phyloP scores from a whole-genome alignment of 2,329 filamentous ascomycete genomes.

The Colletotrichum eremochloae region DNA sequence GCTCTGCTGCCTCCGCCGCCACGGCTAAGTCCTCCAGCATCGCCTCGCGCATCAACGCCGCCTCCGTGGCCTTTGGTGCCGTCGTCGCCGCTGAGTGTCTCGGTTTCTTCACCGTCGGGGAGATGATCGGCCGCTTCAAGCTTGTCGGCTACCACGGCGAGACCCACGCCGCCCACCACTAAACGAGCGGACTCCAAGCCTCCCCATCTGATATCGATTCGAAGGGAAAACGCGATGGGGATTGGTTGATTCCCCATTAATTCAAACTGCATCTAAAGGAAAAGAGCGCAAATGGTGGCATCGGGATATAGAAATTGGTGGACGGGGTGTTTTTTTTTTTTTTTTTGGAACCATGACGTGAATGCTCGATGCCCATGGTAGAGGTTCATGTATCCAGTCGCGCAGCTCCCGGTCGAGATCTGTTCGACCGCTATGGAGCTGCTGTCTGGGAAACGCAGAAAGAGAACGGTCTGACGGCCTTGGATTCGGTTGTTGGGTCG shows the following conservation, averaged over 20 bases:
- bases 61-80: constrained; percentile 79
- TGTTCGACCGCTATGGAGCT: neutral
- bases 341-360: constrained; percentile 32
- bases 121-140: constrained; percentile 97
- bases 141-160: constrained; percentile 91
- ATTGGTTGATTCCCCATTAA: constrained; percentile 31
- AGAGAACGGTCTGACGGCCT: constrained; percentile 10
- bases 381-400: constrained; percentile 34
- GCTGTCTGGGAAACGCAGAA: constrained; percentile 25
- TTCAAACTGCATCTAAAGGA: constrained; percentile 40
- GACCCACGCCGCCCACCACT: constrained; percentile 70
- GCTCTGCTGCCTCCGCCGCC: constrained; percentile 68
- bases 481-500: constrained; percentile 22
- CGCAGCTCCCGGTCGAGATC: constrained; percentile 18
- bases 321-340: constrained; percentile 11
- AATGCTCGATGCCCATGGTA: constrained; percentile 37
- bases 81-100: constrained; percentile 88
- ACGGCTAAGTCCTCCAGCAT: constrained; percentile 56
- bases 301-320: constrained; percentile 36
- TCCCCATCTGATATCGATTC: constrained; percentile 17
- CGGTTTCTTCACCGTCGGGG: constrained; percentile 97
- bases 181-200: constrained; percentile 47
- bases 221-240: constrained; percentile 2
- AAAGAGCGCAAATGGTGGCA: constrained; percentile 34
- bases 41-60: constrained; percentile 67